phyloP scores from a whole-genome alignment of 768 basidiomycete genomes.

The Psilocybe tampanensis region DNA sequence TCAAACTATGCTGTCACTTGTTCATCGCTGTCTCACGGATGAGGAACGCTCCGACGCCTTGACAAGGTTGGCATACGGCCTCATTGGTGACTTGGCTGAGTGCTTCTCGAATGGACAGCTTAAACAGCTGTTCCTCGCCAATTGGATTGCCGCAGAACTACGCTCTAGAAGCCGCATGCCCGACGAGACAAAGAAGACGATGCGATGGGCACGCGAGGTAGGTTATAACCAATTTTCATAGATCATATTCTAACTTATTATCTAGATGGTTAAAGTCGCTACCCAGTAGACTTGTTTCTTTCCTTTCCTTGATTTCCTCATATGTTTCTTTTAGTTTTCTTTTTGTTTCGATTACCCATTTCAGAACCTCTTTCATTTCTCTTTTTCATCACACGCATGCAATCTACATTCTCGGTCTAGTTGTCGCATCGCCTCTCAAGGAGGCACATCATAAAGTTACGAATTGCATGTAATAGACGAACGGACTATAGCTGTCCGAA shows the following conservation, averaged over 20 bases:
- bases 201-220: slow-evolving; percentile 95
- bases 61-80: slow-evolving; percentile 75
- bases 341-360: slow-evolving; percentile 23
- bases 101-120: slow-evolving; percentile 81
- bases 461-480: slow-evolving; percentile 62
- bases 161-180: slow-evolving; percentile 75
- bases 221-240: slow-evolving; percentile 21
- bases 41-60: slow-evolving; percentile 85
- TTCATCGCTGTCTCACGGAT: slow-evolving; percentile 74
- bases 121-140: slow-evolving; percentile 74
- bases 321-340: slow-evolving; percentile 24
- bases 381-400: slow-evolving; percentile 43
- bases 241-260: slow-evolving; percentile 4
- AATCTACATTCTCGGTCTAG: slow-evolving; percentile 45
- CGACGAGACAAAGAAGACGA: slow-evolving; percentile 81
- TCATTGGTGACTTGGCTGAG: slow-evolving; percentile 93
- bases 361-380: slow-evolving; percentile 21
- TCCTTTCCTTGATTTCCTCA: slow-evolving; percentile 20
- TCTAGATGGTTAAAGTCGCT: slow-evolving; percentile 78
- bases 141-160: slow-evolving; percentile 79
- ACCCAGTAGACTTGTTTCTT: slow-evolving; percentile 56
- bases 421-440: slow-evolving; percentile 63
- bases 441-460: slow-evolving; percentile 61
- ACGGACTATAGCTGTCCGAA: slow-evolving; percentile 23
- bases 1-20: slow-evolving; percentile 75